phyloP scores from a whole-genome alignment of 495 filamentous ascomycete genomes.

The Melanomma pulvis-pyrius region DNA sequence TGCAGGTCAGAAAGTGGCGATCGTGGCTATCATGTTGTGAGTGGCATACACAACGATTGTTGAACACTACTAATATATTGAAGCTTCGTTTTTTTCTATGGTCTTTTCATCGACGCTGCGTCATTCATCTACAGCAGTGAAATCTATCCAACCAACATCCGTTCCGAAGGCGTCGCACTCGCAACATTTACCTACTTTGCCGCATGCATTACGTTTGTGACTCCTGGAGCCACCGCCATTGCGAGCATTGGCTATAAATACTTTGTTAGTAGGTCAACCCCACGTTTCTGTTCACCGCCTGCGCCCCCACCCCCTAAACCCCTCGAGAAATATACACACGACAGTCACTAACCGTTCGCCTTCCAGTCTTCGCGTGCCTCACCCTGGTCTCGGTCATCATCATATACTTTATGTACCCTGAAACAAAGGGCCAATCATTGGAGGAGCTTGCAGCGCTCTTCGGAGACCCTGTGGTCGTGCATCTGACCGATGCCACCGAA shows the following conservation, averaged over 20 bases:
- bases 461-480: constrained; percentile 38
- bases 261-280: constrained; percentile 26
- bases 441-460: constrained; percentile 39
- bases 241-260: constrained; percentile 36
- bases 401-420: constrained; percentile 39
- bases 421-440: constrained; percentile 35
- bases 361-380: constrained; percentile 33
- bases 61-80: neutral
- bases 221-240: constrained; percentile 35
- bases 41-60: neutral
- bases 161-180: constrained; percentile 34
- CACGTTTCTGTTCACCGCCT: neutral
- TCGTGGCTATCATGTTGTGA: constrained; percentile 36
- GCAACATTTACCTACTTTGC: constrained; percentile 38
- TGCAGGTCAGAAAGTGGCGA: constrained; percentile 38
- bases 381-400: constrained; percentile 36
- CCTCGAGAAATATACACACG: neutral
- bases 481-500: constrained; percentile 30
- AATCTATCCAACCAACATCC: constrained; percentile 42
- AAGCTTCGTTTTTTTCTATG: constrained; percentile 36
- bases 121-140: constrained; percentile 42
- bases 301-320: neutral
- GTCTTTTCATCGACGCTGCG: constrained; percentile 38
- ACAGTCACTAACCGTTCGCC: neutral
- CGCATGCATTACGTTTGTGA: constrained; percentile 38